Evolutionary conservation across 2,329 filamentous ascomycete genomes (phyloP), one percentile per base, ranked within the genome.

Genomic region (Zymoseptoria tritici): DNA sequence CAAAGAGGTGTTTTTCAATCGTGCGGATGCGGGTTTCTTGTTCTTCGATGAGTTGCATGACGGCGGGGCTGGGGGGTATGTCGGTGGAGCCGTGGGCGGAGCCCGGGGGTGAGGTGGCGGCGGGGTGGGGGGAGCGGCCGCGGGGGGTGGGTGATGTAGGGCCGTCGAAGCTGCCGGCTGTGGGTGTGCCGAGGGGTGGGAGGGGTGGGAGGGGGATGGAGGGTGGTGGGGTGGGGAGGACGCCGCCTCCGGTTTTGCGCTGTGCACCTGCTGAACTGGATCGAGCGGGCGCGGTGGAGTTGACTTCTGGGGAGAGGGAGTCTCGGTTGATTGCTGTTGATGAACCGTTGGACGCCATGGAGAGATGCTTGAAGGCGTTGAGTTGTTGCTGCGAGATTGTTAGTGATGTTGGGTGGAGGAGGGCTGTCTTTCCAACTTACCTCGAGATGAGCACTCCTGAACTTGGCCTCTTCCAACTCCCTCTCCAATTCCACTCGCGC

Each of bases 171-270:
- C 74, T 75, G 57, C 63, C 62, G 46, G 67, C 62, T 68, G 74
- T 31, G 69, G 77, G 72, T 26, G 76, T 72, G 11, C 79, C 75
- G 51, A 78, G 75, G 61, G 78, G 82, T 3, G 94, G 94, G 19
- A 99, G 81, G 49, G 94, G 94, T 2, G 94, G 94, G 36, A 99
- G 84, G n/a, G 94, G 94, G 68, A 97, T 96, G 0, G 91, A 91
- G 0, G 94, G 94, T 4, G 94, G 94, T 26, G 94, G 94, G 1
- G 94, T 97, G 2, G 94, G 94, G 9, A 97, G 79, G 2, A 91
- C 94, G 11, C 85, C 83, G 53, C 92, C 87, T 0, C 91, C 94
- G 69, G 88, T 94, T 81, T 96, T 97, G 71, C 90, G 89, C 51
- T 94, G 82, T 65, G 88, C 88, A 62, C 80, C 77, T 46, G 11